These are phyloP conservation scores for Oenanthe sinensis DNA, from an alignment of 129 eudicot species.

Conservation along the genomic window DNA sequence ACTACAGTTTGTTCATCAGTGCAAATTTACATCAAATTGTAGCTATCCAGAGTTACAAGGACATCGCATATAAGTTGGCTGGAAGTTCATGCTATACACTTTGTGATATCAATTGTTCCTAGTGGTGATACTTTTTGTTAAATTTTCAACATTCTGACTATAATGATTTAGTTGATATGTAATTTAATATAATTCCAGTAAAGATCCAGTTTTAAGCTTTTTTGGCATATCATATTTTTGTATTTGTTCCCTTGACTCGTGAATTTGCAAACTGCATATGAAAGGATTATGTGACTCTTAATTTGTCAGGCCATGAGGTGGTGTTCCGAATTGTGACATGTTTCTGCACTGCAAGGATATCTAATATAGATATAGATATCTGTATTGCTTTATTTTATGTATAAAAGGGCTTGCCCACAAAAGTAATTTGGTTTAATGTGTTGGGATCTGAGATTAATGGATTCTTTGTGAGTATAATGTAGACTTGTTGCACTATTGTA, in stretches of 20 bases:
- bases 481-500: conserved; percentile 15
- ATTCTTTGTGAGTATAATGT: neutral
- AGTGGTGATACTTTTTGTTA: neutral
- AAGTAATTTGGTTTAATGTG: neutral
- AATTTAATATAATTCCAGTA: neutral
- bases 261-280: neutral
- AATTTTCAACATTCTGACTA: neutral
- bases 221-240: neutral
- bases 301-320: conserved; percentile 1
- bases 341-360: neutral
- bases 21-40: neutral
- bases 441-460: neutral
- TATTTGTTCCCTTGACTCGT: neutral
- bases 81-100: neutral
- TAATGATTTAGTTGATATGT: neutral
- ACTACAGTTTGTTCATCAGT: neutral
- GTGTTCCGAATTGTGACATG: neutral
- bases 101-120: neutral
- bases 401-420: neutral
- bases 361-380: neutral
- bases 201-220: neutral
- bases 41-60: neutral
- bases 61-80: neutral
- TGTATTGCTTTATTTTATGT: neutral
- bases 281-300: neutral